Evolutionary conservation across 495 filamentous ascomycete genomes (phyloP).

Genomic region (Oleoguttula mirabilis): DNA sequence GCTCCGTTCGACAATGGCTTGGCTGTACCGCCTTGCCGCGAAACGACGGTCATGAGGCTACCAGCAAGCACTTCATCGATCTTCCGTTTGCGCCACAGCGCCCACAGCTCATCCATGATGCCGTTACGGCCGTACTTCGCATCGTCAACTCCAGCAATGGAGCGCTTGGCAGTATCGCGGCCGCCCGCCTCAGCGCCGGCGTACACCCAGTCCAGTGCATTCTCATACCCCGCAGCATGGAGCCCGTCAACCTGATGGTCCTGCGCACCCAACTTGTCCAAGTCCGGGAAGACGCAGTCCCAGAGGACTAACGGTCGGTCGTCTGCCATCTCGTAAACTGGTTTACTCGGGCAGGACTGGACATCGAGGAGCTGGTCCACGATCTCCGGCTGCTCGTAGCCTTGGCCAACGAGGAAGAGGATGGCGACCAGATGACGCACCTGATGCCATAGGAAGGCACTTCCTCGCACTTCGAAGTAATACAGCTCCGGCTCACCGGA

Average conservation of each 20-base stretch:
- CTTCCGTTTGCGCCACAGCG: slow-evolving; percentile 66
- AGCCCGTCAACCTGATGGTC: not conserved
- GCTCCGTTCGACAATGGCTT: not conserved
- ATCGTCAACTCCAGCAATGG: slow-evolving; percentile 27
- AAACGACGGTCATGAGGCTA: slow-evolving; percentile 51
- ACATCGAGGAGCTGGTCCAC: slow-evolving; percentile 63
- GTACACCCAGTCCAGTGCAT: slow-evolving; percentile 71
- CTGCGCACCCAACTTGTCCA: slow-evolving; percentile 1
- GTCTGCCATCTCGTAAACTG: slow-evolving; percentile 78
- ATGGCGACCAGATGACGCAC: slow-evolving; percentile 83
- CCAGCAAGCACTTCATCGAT: slow-evolving; percentile 76
- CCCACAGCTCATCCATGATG: slow-evolving; percentile 65
- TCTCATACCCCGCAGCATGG: slow-evolving; percentile 33
- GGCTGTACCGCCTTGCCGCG: slow-evolving; percentile 36
- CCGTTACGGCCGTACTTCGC: slow-evolving; percentile 53
- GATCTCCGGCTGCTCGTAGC: slow-evolving; percentile 62
- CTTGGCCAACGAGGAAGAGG: slow-evolving; percentile 83
- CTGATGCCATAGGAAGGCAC: slow-evolving; percentile 97
- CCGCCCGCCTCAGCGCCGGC: slow-evolving; percentile 45
- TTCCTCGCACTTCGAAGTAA: slow-evolving; percentile 72
- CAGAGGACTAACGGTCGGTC: slow-evolving; percentile 84
- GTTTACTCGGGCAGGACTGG: slow-evolving; percentile 53
- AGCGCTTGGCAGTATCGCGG: slow-evolving; percentile 23
- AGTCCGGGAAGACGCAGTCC: slow-evolving; percentile 76
- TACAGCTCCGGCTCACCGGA: slow-evolving; percentile 58